These are phyloP conservation scores for Russula abietina DNA, from an alignment of 768 basidiomycete genomes.

Conservation along the genomic window DNA sequence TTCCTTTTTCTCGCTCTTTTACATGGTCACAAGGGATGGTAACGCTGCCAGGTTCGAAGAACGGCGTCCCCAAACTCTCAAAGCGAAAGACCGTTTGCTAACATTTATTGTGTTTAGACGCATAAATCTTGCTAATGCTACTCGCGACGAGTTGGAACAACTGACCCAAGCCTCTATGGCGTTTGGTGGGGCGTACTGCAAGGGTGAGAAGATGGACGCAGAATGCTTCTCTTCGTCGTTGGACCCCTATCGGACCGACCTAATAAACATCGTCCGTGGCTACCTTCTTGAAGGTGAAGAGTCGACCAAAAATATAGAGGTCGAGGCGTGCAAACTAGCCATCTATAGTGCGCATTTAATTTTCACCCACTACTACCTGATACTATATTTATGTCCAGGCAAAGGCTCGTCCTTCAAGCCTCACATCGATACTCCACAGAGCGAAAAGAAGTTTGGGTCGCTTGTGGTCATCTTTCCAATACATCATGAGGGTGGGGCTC, in stretches of 20 bases:
- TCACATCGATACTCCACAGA: neutral
- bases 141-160: neutral
- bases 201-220: neutral
- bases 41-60: neutral
- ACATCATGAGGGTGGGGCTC: slow-evolving; percentile 40
- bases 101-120: neutral
- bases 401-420: neutral
- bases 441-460: neutral
- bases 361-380: neutral
- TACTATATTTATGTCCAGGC: neutral
- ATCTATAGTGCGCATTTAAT: neutral
- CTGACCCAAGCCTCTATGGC: neutral
- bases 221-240: neutral
- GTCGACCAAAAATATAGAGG: neutral
- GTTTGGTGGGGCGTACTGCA: neutral
- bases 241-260: neutral
- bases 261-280: neutral
- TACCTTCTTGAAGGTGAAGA: neutral
- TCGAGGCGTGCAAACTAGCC: neutral
- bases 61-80: neutral
- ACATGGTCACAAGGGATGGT: no score
- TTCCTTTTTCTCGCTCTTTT: no score
- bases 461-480: slow-evolving; percentile 25
- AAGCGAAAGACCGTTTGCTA: neutral
- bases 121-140: neutral